Conservation (phyloP, 2,329 filamentous ascomycete species). For the Zarea fungicola region DNA sequence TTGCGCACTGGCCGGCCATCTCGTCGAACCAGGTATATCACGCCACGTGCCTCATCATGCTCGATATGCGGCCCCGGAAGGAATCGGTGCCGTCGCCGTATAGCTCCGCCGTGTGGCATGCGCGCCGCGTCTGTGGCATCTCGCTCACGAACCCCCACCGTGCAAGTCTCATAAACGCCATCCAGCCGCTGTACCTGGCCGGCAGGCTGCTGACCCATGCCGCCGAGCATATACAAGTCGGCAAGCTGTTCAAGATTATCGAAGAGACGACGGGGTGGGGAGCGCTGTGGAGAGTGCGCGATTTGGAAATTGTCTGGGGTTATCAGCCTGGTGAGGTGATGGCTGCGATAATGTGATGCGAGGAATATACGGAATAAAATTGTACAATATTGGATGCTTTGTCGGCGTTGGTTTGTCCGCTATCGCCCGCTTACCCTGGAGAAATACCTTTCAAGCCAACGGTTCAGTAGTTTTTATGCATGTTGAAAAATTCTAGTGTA, state of each 20-base stretch:
- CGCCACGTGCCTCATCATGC: slow-evolving; percentile 42
- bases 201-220: slow-evolving; percentile 43
- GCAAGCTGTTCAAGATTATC: slow-evolving; percentile 37
- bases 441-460: no score
- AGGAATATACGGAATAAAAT: no score
- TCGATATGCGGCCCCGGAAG: slow-evolving; percentile 35
- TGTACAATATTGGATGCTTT: no score
- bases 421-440: no score
- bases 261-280: slow-evolving; percentile 45
- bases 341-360: slow-evolving; percentile 1
- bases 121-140: slow-evolving; percentile 45
- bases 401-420: no score
- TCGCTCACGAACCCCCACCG: slow-evolving; percentile 45
- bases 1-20: slow-evolving; percentile 44
- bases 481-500: no score
- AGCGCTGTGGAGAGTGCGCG: slow-evolving; percentile 42
- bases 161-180: slow-evolving; percentile 46
- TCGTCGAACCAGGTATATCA: slow-evolving; percentile 50
- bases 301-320: slow-evolving; percentile 36
- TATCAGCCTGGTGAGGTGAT: slow-evolving; percentile 16
- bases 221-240: slow-evolving; percentile 28
- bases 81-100: slow-evolving; percentile 20
- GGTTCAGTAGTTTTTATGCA: no score
- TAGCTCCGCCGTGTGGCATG: slow-evolving; percentile 39
- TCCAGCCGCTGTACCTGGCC: slow-evolving; percentile 47